Conservation (phyloP, 169 alveolate genomes). For the Perkinsus chesapeaki region DNA sequence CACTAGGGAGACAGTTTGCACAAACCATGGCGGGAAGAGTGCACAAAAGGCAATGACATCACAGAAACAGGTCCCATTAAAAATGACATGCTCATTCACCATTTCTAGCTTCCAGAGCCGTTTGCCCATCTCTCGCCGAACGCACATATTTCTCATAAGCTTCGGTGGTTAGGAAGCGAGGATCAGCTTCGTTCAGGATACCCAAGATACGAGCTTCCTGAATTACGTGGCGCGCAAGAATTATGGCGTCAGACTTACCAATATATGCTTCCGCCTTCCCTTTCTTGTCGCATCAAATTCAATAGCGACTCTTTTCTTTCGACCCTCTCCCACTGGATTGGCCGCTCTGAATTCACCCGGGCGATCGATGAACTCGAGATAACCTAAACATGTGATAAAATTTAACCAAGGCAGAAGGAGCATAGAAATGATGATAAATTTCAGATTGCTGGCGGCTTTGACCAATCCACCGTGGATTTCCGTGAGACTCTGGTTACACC, state of each 20-base stretch:
- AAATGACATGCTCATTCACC: background rate
- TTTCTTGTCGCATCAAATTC: background rate
- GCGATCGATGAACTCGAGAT: constrained; percentile 55
- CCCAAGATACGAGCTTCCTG: background rate
- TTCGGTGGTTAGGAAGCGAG: background rate
- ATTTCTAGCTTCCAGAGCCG: background rate
- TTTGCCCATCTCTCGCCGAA: background rate
- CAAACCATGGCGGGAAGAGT: background rate
- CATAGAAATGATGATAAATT: too few relatives aligned
- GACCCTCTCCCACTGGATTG: constrained; percentile 50
- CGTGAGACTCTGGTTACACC: too few relatives aligned
- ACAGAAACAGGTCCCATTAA: background rate
- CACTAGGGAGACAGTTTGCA: background rate
- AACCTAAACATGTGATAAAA: constrained; percentile 63
- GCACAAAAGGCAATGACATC: background rate
- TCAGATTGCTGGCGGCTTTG: too few relatives aligned
- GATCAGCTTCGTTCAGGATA: background rate
- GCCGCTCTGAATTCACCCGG: constrained; percentile 63
- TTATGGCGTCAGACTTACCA: background rate
- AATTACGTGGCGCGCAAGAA: background rate
- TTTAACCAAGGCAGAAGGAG: too few relatives aligned
- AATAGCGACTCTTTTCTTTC: background rate
- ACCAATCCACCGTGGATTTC: too few relatives aligned
- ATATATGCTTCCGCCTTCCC: background rate
- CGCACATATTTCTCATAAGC: background rate